phyloP scores from a whole-genome alignment of 2,329 filamentous ascomycete species.

The Chaetomiaceae sp. region DNA sequence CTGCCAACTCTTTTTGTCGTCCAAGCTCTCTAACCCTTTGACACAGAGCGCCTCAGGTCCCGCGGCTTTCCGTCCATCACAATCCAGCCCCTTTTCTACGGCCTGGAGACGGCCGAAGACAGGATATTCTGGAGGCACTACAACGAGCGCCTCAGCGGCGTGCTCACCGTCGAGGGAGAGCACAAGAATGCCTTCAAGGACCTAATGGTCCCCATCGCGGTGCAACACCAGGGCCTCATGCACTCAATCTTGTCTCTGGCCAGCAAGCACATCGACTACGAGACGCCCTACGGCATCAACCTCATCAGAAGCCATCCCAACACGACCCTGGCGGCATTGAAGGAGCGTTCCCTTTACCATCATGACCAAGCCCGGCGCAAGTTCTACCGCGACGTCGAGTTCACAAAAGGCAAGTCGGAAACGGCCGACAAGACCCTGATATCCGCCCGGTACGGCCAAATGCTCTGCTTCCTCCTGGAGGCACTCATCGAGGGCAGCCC shows the following conservation, averaged over 20 bases:
- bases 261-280: constrained; percentile 66
- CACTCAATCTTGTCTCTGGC: constrained; percentile 83
- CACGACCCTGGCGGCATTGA: constrained; percentile 43
- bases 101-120: constrained; percentile 75
- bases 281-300: constrained; percentile 51
- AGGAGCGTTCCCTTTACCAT: constrained; percentile 51
- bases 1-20: not conserved
- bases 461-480: constrained; percentile 57
- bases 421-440: constrained; percentile 41
- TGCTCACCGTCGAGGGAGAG: constrained; percentile 77
- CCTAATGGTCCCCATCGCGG: constrained; percentile 75
- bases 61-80: constrained; percentile 49
- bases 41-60: constrained; percentile 42
- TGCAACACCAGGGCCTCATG: constrained; percentile 77
- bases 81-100: constrained; percentile 66
- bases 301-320: constrained; percentile 46
- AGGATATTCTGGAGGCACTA: constrained; percentile 80
- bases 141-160: constrained; percentile 69
- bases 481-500: constrained; percentile 52
- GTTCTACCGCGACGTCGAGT: constrained; percentile 45
- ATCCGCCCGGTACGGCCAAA: constrained; percentile 56
- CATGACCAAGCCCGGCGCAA: constrained; percentile 50
- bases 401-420: constrained; percentile 42
- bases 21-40: constrained; percentile 12
- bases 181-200: constrained; percentile 81